phyloP scores from a whole-genome alignment of 2,329 filamentous ascomycete genomes.

The Uncinocarpus reesii region DNA sequence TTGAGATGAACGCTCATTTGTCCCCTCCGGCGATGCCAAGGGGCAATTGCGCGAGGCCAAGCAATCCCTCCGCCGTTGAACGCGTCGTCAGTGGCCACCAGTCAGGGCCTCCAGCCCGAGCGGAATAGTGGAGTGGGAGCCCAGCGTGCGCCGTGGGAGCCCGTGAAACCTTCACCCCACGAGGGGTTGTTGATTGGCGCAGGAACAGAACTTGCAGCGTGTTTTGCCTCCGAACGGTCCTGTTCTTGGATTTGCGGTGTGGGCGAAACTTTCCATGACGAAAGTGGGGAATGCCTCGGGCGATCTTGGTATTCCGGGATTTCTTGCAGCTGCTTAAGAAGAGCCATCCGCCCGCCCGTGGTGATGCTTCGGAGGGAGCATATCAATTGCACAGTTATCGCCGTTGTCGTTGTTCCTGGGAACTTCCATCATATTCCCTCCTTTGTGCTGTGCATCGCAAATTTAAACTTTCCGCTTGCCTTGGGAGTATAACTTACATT shows the following conservation, averaged over 20 bases:
- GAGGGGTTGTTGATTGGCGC: conserved; percentile 7
- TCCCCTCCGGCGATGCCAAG: conserved; percentile 1
- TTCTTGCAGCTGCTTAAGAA: conserved; percentile 1
- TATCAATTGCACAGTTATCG: no score
- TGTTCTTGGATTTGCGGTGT: conserved; percentile 5
- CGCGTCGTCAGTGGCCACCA: background rate
- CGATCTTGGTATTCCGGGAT: background rate
- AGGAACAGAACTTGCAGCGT: background rate
- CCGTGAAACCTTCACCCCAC: background rate
- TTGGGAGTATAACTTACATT: background rate
- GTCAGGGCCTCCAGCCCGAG: background rate
- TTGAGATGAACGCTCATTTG: conserved; percentile 8
- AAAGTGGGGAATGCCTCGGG: conserved; percentile 3
- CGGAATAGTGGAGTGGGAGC: conserved; percentile 14
- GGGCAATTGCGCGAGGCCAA: conserved; percentile 1
- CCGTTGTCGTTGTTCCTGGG: no score
- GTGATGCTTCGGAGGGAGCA: no score
- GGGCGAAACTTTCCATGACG: conserved; percentile 8
- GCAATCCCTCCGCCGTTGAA: conserved; percentile 12
- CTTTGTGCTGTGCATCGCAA: no score
- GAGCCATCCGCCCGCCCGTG: background rate
- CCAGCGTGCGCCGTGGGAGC: background rate
- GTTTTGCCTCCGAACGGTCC: conserved; percentile 1
- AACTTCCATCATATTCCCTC: no score
- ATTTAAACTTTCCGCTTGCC: background rate